A percentile compares a stretch with the other conserved stretches of the same genome.
phyloP scores from a whole-genome alignment of 345 rosid species.

The Erucastrum elatum region DNA sequence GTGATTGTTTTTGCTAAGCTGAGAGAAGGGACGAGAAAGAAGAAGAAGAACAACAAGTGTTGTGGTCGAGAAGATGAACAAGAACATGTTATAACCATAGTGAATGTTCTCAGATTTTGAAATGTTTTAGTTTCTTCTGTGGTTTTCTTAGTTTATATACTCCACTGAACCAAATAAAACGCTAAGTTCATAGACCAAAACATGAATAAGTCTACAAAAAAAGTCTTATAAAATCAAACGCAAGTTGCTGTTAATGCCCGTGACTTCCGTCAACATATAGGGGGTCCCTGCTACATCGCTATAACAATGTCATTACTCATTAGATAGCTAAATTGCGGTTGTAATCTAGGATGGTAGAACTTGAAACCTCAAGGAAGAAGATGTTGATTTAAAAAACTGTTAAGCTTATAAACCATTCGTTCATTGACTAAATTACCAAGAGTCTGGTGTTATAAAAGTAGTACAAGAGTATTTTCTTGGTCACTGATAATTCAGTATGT shows the following conservation, averaged over 20 bases:
- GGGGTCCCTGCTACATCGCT: not conserved
- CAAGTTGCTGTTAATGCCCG: not conserved
- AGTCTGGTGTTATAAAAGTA: not conserved
- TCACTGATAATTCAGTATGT: not conserved
- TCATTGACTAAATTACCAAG: not conserved
- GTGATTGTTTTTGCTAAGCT: slow-evolving; percentile 8
- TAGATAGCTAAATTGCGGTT: not conserved
- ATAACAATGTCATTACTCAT: not conserved
- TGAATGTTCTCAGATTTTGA: not conserved
- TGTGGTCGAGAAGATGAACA: slow-evolving; percentile 3
- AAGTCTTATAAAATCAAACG: not conserved
- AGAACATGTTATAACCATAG: slow-evolving; percentile 4
- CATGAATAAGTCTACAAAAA: not conserved
- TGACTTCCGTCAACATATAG: not conserved
- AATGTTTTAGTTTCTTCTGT: not conserved
- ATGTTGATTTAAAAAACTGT: no score
- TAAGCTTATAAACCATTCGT: not conserved
- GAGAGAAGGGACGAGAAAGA: not conserved
- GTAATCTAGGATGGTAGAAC: not conserved
- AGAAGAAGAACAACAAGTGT: slow-evolving; percentile 2
- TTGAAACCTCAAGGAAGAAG: not conserved
- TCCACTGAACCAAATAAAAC: not conserved
- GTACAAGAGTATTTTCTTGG: not conserved
- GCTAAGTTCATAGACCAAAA: not conserved
- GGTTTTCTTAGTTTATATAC: not conserved